phyloP scores from a whole-genome alignment of 2,329 filamentous ascomycete genomes.

The Microsporum ferrugineum region DNA sequence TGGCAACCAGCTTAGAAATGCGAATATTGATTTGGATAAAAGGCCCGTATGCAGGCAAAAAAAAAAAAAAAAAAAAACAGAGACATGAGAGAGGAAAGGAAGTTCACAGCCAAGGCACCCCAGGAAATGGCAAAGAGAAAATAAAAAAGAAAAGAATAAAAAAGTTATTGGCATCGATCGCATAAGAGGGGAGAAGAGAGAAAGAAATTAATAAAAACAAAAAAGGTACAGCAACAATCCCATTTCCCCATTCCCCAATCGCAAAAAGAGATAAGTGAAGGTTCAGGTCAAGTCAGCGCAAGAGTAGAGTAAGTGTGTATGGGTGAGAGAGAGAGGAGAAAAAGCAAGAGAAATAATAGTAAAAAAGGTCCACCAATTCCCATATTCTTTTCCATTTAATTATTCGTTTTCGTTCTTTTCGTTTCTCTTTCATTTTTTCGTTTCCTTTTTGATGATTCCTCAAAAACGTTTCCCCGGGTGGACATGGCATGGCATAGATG shows the following conservation, averaged over 20 bases:
- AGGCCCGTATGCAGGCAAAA: background rate
- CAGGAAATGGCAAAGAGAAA: conserved; percentile 3
- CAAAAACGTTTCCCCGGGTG: background rate
- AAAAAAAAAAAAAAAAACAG: conserved; percentile 15
- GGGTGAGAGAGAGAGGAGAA: background rate
- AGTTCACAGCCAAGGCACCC: background rate
- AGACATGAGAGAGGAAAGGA: background rate
- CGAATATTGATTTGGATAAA: conserved; percentile 3
- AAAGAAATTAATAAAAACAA: background rate
- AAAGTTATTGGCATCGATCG: background rate
- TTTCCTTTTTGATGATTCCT: background rate
- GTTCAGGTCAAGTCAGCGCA: conserved; percentile 2
- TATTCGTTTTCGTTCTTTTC: conserved; percentile 3
- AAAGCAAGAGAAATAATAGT: background rate
- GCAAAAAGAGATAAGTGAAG: conserved; percentile 5
- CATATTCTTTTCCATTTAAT: conserved; percentile 5
- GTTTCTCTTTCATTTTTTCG: background rate
- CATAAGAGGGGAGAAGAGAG: background rate
- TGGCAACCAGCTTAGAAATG: background rate
- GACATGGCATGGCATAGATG: background rate
- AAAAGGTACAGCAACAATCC: conserved; percentile 1
- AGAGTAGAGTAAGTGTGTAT: background rate
- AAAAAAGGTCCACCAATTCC: conserved; percentile 2
- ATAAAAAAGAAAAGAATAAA: conserved; percentile 2
- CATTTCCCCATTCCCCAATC: conserved; percentile 4